Conservation (phyloP, 2,329 filamentous ascomycete species). For the Monosporascus sp. region DNA sequence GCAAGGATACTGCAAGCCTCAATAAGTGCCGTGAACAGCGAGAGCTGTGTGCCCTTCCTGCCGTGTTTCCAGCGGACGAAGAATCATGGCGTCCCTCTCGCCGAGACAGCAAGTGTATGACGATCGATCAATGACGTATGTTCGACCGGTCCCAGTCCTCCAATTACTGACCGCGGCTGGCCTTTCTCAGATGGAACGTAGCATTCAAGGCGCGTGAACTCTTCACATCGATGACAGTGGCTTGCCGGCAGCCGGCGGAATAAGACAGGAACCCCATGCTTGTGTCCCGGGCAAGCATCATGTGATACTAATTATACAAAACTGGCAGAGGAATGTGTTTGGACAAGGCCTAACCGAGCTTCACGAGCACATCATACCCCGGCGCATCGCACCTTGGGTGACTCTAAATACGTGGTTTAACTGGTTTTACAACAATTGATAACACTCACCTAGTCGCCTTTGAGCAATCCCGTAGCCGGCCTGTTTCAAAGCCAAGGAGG, state of each 20-base stretch:
- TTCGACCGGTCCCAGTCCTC: background rate
- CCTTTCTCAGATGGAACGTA: background rate
- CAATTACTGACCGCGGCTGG: background rate
- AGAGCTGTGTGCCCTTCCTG: too few species aligned
- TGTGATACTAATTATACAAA: background rate
- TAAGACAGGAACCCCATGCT: background rate
- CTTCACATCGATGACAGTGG: background rate
- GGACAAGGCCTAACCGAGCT: background rate
- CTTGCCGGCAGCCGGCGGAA: background rate
- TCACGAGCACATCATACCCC: background rate
- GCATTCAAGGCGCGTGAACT: background rate
- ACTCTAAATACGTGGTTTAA: background rate
- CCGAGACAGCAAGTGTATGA: background rate
- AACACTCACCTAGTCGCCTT: slow-evolving; percentile 15
- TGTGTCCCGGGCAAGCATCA: background rate
- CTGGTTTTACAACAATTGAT: slow-evolving; percentile 9
- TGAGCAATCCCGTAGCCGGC: slow-evolving; percentile 1
- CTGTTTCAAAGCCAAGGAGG: slow-evolving; percentile 7
- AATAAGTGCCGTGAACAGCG: too few species aligned
- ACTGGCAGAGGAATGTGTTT: background rate
- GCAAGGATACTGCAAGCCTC: background rate
- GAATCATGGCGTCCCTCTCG: background rate
- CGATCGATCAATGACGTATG: background rate
- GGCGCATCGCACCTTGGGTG: background rate
- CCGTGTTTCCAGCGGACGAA: too few species aligned